A percentile compares a stretch with the other conserved stretches of the same genome.
Evolutionary conservation across 805 yeast species (phyloP).

Genomic region (Priceomyces castillae): DNA sequence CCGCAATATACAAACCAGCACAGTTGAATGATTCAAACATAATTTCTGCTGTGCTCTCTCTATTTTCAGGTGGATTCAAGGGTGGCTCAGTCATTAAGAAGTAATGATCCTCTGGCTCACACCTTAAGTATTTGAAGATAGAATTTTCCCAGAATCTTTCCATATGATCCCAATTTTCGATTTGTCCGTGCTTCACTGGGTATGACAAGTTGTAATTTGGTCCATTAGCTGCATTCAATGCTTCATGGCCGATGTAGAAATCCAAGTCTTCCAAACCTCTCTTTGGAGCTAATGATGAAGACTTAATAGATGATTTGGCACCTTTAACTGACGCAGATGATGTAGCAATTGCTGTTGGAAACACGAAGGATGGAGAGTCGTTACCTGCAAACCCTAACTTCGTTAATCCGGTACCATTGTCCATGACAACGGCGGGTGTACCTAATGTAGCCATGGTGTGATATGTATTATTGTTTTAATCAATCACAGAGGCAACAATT

Average conservation of each 20-base stretch:
- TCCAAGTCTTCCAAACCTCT: constrained; percentile 93
- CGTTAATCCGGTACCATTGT: constrained; percentile 97
- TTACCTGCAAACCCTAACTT: constrained; percentile 98
- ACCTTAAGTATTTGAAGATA: constrained; percentile 90
- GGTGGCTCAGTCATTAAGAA: constrained; percentile 97
- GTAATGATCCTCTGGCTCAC: constrained; percentile 98
- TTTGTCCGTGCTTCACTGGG: constrained; percentile 96
- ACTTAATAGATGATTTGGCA: constrained; percentile 44
- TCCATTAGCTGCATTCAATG: constrained; percentile 85
- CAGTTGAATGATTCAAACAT: constrained; percentile 99
- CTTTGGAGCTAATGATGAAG: constrained; percentile 58
- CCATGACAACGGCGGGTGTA: constrained; percentile 96
- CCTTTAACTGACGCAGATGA: constrained; percentile 46
- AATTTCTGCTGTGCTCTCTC: constrained; percentile 97
- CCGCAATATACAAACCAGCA: constrained; percentile 97
- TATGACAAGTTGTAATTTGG: constrained; percentile 83
- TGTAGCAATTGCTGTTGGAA: constrained; percentile 96
- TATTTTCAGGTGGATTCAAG: constrained; percentile 97
- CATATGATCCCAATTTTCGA: constrained; percentile 99
- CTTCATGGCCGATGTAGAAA: constrained; percentile 95
- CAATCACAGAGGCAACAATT: not conserved
- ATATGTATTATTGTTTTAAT: not conserved
- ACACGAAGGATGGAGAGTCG: constrained; percentile 94
- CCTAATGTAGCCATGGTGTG: constrained; percentile 57
- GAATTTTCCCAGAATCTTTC: constrained; percentile 98